Evolutionary conservation across 805 yeast genomes (phyloP).

Genomic region (Yamadazyma laniorum): DNA sequence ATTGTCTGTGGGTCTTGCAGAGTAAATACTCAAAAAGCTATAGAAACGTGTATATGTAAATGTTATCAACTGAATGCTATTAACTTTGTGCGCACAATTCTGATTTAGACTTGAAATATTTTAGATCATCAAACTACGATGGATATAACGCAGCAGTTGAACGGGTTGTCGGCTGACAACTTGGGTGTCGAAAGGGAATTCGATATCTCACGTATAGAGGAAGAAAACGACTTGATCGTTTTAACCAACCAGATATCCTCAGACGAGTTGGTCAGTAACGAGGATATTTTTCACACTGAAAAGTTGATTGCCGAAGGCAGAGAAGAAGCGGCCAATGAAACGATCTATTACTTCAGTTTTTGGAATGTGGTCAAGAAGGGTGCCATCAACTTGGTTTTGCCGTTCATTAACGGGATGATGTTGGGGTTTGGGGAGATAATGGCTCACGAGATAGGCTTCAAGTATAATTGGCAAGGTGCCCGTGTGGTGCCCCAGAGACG

Average conservation of each 20-base stretch:
- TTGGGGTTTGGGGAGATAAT: conserved; percentile 92
- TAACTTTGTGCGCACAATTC: too few species aligned
- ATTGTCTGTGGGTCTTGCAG: conserved; percentile 54
- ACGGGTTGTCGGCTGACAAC: too few species aligned
- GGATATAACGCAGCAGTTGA: too few species aligned
- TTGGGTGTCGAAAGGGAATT: conserved; percentile 4
- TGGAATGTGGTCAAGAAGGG: conserved; percentile 47
- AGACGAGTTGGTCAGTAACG: conserved; percentile 27
- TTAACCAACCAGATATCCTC: conserved; percentile 27
- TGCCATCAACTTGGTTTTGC: conserved; percentile 74
- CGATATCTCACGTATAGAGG: conserved; percentile 13
- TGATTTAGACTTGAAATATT: too few species aligned
- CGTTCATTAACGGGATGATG: conserved; percentile 92
- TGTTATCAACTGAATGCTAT: too few species aligned
- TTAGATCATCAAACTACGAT: too few species aligned
- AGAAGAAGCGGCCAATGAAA: conserved; percentile 11
- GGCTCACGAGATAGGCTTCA: conserved; percentile 89
- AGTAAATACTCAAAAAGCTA: too few species aligned
- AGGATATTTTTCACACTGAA: conserved; percentile 29
- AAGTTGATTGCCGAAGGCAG: conserved; percentile 14
- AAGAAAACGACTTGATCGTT: conserved; percentile 22
- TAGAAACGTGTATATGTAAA: conserved; percentile 1
- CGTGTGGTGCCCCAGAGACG: conserved; percentile 47
- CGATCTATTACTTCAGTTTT: conserved; percentile 19
- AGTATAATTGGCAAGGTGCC: conserved; percentile 73